Evolutionary conservation across 495 filamentous ascomycete genomes (phyloP), one percentile per base, ranked within the genome.

Genomic region (Aspergillus affinis): DNA sequence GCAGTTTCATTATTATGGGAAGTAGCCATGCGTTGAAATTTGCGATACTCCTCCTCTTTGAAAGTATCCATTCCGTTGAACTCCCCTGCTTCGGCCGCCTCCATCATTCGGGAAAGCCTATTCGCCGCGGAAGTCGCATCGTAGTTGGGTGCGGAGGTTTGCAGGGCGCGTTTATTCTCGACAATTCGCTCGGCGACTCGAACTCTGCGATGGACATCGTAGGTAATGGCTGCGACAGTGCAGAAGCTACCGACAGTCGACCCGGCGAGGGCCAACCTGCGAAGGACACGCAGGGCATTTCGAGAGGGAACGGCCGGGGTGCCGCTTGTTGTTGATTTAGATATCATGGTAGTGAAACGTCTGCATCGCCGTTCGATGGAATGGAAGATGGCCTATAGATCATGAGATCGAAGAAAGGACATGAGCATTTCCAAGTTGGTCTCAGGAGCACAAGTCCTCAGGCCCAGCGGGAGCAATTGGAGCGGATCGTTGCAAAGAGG

Each of bases 201-300:
- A 55, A 77, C 70, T 46, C 76, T 70, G 44, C 75, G 75, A 55
- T 78, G 73, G 10, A 72, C 69, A 63, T 81, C 75, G 61, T 77
- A 79, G 15, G 73, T 78, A 19, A 79, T 63, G 26, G 69, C 76
- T 46, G 73, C 74, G 29, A 78, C 65, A 17, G 74, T 71, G 44
- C 78, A 80, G 54, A 77, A 69, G 15, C 74, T 68, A 8, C 74
- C 74, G 15, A 76, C 67, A 5, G 75, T 75, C 13, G 73, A 76
- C 3, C 78, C 75, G 6, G 78, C 73, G 19, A 79, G 66, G 8
- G 78, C 78, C 48, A 81, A 61, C 55, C 73, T 69, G 13, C 78
- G 76, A 26, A 81, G 73, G 3, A 75, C 73, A 48, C 76, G 75
- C 30, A 81, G 71, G 29, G 75, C 76, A 69, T 79, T 78, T 54